These are phyloP conservation scores for Coprinopsis marcescibilis DNA, from an alignment of 768 basidiomycete genomes.

Conservation along the genomic window DNA sequence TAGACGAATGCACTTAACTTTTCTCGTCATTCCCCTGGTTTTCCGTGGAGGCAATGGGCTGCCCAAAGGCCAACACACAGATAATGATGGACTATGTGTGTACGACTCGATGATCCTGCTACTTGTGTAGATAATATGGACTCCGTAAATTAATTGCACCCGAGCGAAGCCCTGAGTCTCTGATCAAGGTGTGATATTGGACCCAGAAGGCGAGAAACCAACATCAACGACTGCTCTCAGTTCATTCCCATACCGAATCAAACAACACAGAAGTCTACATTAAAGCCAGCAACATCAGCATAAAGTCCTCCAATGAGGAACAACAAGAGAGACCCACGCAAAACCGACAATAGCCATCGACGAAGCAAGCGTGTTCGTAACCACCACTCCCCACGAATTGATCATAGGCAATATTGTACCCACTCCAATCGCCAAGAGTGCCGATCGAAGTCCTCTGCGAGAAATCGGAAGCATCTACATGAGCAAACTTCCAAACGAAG, in stretches of 20 bases:
- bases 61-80: too few species aligned
- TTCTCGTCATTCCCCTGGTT: too few species aligned
- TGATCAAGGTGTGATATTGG: too few species aligned
- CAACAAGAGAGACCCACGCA: slow-evolving; percentile 26
- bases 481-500: not conserved
- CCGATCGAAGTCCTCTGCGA: slow-evolving; percentile 24
- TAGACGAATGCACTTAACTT: too few species aligned
- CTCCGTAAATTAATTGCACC: too few species aligned
- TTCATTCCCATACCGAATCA: slow-evolving; percentile 39
- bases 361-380: slow-evolving; percentile 31
- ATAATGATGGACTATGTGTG: too few species aligned
- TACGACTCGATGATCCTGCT: too few species aligned
- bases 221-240: slow-evolving; percentile 26
- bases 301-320: slow-evolving; percentile 3
- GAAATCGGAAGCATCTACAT: not conserved
- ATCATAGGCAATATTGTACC: slow-evolving; percentile 38
- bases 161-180: too few species aligned
- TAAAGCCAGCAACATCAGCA: not conserved
- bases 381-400: slow-evolving; percentile 35
- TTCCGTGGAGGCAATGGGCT: too few species aligned
- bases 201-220: not conserved
- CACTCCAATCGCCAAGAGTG: slow-evolving; percentile 28
- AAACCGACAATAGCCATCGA: slow-evolving; percentile 40
- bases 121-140: too few species aligned
- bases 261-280: slow-evolving; percentile 37